These are phyloP conservation scores for Aureobasidium namibiae DNA, from an alignment of 2,329 filamentous ascomycete species.

Conservation along the genomic window DNA sequence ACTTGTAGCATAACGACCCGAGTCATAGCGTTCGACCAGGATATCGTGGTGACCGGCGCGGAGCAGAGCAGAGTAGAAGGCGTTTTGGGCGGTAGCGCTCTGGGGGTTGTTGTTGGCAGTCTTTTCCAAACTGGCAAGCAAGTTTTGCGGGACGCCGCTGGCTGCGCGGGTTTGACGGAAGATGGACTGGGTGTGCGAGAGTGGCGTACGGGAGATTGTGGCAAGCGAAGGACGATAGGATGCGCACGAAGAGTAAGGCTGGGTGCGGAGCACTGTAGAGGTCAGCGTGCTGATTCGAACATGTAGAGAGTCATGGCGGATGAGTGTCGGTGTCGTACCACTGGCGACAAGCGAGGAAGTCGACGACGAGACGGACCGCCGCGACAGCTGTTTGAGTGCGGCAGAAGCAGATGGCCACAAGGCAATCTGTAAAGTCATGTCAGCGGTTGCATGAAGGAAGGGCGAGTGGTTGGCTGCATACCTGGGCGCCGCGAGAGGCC, in stretches of 20 bases:
- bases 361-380: neutral
- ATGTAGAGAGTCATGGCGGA: neutral
- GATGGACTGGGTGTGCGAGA: slow-evolving; percentile 24
- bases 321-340: neutral
- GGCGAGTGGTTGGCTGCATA: neutral
- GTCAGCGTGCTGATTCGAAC: neutral
- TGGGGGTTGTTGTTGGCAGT: slow-evolving; percentile 86
- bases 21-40: slow-evolving; percentile 81
- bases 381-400: slow-evolving; percentile 4
- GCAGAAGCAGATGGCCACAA: slow-evolving; percentile 9
- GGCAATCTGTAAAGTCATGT: neutral
- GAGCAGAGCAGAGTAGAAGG: slow-evolving; percentile 85
- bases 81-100: slow-evolving; percentile 81
- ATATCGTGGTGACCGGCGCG: slow-evolving; percentile 92
- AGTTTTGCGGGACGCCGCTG: slow-evolving; percentile 41
- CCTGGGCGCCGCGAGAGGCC: slow-evolving; percentile 10
- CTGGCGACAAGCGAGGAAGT: neutral
- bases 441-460: neutral
- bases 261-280: neutral
- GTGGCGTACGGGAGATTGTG: neutral
- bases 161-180: slow-evolving; percentile 10
- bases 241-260: neutral
- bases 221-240: neutral
- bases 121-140: slow-evolving; percentile 80
- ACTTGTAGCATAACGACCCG: slow-evolving; percentile 76